These are phyloP conservation scores for Dictyostelium firmibasis DNA, from an alignment of 78 protist species.

Conservation along the genomic window DNA sequence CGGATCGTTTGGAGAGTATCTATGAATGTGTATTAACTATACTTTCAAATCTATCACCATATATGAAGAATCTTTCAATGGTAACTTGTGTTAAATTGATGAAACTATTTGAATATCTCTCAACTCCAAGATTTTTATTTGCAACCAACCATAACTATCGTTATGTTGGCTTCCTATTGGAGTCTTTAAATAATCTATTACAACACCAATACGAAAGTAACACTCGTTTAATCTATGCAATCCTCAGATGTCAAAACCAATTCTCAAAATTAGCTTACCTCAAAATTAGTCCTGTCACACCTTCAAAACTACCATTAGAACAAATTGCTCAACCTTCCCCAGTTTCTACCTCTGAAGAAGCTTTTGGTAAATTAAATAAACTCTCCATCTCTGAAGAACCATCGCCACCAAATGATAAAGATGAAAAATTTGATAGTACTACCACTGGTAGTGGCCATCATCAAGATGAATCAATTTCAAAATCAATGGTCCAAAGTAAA, in stretches of 20 bases:
- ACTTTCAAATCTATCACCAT: slow-evolving; percentile 86
- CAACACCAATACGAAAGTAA: slow-evolving; percentile 92
- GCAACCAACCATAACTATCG: slow-evolving; percentile 63
- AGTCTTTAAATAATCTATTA: slow-evolving; percentile 79
- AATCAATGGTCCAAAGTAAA: neutral
- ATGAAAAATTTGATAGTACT: neutral
- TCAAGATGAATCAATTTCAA: slow-evolving; percentile 1
- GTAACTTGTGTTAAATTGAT: slow-evolving; percentile 79
- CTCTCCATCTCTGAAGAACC: neutral
- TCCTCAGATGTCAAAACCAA: slow-evolving; percentile 67
- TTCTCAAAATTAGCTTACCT: slow-evolving; percentile 63
- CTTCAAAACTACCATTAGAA: neutral
- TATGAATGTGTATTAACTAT: slow-evolving; percentile 82
- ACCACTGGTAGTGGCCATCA: neutral
- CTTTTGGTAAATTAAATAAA: neutral
- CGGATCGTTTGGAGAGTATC: slow-evolving; percentile 47
- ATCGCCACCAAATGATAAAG: neutral
- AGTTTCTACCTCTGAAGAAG: neutral
- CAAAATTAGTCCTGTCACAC: slow-evolving; percentile 24
- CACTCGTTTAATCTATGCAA: slow-evolving; percentile 75
- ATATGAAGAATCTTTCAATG: slow-evolving; percentile 84
- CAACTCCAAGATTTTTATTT: slow-evolving; percentile 56
- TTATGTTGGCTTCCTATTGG: slow-evolving; percentile 72
- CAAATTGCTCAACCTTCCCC: slow-evolving; percentile 3
- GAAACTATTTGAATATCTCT: slow-evolving; percentile 68